Base-by-base conservation (phyloP, 1,139 yeast genomes). In the Zhuliangozyma blackwelliae region DNA sequence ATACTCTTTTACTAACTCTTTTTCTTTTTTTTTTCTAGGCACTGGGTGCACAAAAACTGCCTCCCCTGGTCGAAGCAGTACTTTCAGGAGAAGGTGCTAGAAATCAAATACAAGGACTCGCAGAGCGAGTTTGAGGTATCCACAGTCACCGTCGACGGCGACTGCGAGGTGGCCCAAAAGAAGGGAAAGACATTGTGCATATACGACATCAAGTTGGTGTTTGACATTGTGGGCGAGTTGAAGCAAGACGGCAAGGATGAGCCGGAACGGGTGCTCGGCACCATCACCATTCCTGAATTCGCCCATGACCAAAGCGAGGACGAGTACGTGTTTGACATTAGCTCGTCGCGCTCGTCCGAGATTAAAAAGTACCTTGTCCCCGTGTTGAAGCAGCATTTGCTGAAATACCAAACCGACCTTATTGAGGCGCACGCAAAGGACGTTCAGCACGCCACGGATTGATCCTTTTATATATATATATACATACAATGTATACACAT, bases 1-100 rank as follows among this genome's bases (percentile, higher is more conserved):
- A 32, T 9, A 25, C 7, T 25, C 23, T 9, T 7, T 20, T 39
- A 47, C 59, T 57, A 54, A 55, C 64, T n/a, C n/a, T 4, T 16
- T 16, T 16, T 16, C 4, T 16, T 16, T n/a, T n/a, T n/a, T n/a
- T 38, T 21, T 10, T 8, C 13, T 34, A 72, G 82, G 94, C 92
- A 84, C 65, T 84, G 94, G 92, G 81, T 84, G 30, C 88, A 83
- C 53, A 82, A 78, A 54, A 82, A 83, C 65, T 82, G 90, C 49
- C 69, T 83, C 37, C 81, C 86, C 39, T 84, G 92, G 92, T 74
- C 87, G 16, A 77, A 77, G 51, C 62, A 63, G 10, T 83, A 82
- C 54, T 67, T 84, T 44, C 60, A 68, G 28, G 57, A 63, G 26
- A 63, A 70, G 23, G 60, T 82, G 29, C 48, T 63, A 9, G 53